Percentiles rank a stretch among this genome's conserved stretches.
Evolutionary conservation across 345 rosid species (phyloP).

Genomic region (Eucalyptus urophylla): DNA sequence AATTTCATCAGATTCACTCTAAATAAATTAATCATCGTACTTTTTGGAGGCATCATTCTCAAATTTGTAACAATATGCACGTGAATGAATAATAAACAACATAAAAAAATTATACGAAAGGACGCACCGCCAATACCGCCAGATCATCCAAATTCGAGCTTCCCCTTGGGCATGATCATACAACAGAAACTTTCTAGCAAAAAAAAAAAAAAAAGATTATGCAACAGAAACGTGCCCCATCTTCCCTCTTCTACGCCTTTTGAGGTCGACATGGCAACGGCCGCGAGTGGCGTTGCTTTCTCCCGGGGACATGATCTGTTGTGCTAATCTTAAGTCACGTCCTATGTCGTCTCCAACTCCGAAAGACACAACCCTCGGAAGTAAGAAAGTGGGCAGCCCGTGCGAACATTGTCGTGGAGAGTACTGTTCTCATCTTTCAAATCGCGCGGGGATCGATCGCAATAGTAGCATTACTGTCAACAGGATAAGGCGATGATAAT

Average conservation of each 20-base stretch:
- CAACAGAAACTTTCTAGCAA: not conserved
- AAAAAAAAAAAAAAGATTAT: no score
- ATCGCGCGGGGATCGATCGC: not conserved
- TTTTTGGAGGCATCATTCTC: not conserved
- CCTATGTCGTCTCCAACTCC: constrained; percentile 8
- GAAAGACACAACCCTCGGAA: not conserved
- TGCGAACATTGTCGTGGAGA: not conserved
- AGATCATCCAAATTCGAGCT: not conserved
- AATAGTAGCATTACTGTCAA: not conserved
- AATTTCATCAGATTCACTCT: not conserved
- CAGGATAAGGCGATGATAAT: not conserved
- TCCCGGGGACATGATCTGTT: constrained; percentile 4
- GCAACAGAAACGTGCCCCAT: not conserved
- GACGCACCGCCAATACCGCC: not conserved
- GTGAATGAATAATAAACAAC: not conserved
- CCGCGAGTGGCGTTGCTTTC: not conserved
- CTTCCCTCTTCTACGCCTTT: not conserved
- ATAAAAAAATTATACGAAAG: not conserved
- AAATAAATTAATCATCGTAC: not conserved
- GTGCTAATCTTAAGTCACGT: not conserved
- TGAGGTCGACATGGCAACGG: not conserved
- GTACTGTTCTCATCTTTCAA: not conserved
- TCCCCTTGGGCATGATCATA: not conserved
- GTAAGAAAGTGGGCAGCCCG: not conserved
- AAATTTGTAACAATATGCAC: not conserved